phyloP scores from a whole-genome alignment of 2,329 filamentous ascomycete species.

The Aureobasidium zeae region DNA sequence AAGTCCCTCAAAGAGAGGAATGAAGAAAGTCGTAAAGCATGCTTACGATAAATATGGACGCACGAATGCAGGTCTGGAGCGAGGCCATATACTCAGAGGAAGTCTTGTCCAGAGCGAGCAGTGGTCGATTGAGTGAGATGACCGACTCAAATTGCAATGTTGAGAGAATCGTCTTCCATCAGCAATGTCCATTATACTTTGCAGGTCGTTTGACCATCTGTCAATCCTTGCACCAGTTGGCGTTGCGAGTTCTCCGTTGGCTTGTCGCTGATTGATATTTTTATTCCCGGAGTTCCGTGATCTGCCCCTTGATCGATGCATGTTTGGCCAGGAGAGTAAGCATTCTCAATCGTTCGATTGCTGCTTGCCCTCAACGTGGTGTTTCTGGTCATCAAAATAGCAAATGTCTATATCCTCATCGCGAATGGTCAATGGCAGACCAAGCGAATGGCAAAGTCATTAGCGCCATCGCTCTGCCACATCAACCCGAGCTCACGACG shows the following conservation, averaged over 20 bases:
- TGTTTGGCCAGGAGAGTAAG: conserved; percentile 37
- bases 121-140: conserved; percentile 44
- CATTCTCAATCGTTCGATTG: conserved; percentile 4
- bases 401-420: conserved; percentile 53
- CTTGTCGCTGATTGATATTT: conserved; percentile 37
- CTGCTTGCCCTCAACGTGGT: conserved; percentile 23
- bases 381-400: conserved; percentile 42
- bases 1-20: conserved; percentile 17
- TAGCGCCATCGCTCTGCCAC: conserved; percentile 40
- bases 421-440: conserved; percentile 45
- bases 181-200: conserved; percentile 27
- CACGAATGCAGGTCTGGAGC: conserved; percentile 44
- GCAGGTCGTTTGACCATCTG: conserved; percentile 47
- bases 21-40: conserved; percentile 30
- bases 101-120: conserved; percentile 38
- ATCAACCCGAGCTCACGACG: conserved; percentile 42
- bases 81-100: conserved; percentile 40
- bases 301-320: conserved; percentile 41
- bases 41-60: conserved; percentile 39
- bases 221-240: conserved; percentile 42
- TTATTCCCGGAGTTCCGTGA: conserved; percentile 47
- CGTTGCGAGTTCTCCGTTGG: conserved; percentile 30
- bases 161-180: conserved; percentile 31
- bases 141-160: conserved; percentile 42
- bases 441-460: conserved; percentile 47